Evolutionary conservation across 345 rosid species (phyloP), one percentile per base, ranked within the genome.

Genomic region (Camelina sativa): DNA sequence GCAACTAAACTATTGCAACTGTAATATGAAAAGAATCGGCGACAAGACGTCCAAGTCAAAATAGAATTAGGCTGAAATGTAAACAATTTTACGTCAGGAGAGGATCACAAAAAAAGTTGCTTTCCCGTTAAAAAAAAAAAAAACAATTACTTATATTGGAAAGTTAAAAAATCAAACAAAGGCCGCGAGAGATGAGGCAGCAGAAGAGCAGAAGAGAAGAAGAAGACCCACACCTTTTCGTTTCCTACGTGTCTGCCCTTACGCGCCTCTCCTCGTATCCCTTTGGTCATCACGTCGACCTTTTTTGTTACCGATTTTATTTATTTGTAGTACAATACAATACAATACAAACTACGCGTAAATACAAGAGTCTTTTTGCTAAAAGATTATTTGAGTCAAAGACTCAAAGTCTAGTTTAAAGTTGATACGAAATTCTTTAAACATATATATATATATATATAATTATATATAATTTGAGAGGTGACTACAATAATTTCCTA

Each of bases 11-110:
- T n/a, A 62, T 58, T 53, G 69, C 40, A 54, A 62, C 35, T 76
- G 71, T 63, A 22, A 62, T 76, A 56, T 70, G 67, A 76, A 76
- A 63, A 70, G 80, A 70, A 76, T 63, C 61, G 65, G 51, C 22
- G 65, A 76, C 75, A 70, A 76, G 75, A 70, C 66, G 61, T 70
- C 19, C 38, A 63, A 70, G 76, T 76, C 80, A 76, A 70, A 69
- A 55, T 10, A 47, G 75, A 69, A 76, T 76, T 63, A 76, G 75
- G 71, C 79, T 34, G 65, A 53, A 62, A 53, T 69, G 69, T 68
- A 76, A 61, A 44, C 40, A 59, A 6, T 20, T 30, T 51, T 57
- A 37, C 62, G 79, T 68, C 79, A 61, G 65, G 65, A 61, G 48
- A 40, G 62, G 22, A 51, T 67, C 69, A 60, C 17, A 40, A 4